Evolutionary conservation across 148 eudicot genomes (phyloP).

Genomic region (Fagopyrum esculentum): DNA sequence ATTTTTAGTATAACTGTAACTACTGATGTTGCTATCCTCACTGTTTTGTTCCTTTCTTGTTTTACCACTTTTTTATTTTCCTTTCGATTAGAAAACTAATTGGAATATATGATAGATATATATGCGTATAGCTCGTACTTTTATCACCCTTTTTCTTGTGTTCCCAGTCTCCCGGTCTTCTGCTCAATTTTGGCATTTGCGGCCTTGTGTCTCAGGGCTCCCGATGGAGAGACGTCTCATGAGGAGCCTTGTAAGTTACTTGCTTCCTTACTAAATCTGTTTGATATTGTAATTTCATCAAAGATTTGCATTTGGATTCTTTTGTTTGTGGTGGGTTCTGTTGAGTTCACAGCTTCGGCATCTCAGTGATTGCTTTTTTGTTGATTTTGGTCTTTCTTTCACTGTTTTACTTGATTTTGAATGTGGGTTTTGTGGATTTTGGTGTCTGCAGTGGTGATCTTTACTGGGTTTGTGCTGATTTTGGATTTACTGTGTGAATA

Average conservation of each 20-base stretch:
- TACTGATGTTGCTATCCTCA: not conserved
- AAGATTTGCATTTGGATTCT: not conserved
- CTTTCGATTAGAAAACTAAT: not conserved
- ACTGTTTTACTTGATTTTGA: not conserved
- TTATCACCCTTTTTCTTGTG: conserved; percentile 6
- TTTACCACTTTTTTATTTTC: not conserved
- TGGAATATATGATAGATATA: not conserved
- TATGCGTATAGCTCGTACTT: conserved; percentile 3
- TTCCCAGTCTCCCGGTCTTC: conserved; percentile 12
- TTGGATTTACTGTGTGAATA: conserved; percentile 3
- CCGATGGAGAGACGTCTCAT: conserved; percentile 10
- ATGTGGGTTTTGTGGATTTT: not conserved
- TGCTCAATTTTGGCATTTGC: conserved; percentile 4
- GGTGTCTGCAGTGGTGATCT: conserved; percentile 2
- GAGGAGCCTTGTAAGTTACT: conserved; percentile 7
- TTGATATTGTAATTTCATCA: not conserved
- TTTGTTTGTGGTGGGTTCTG: not conserved
- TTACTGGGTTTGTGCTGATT: conserved; percentile 7
- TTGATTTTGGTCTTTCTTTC: not conserved
- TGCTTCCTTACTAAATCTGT: not conserved
- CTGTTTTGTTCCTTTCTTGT: conserved; percentile 5
- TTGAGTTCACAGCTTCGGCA: not conserved
- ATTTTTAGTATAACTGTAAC: not conserved
- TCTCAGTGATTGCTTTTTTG: conserved; percentile 6
- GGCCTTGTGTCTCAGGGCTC: not conserved